Base-by-base conservation (phyloP, 495 filamentous ascomycete genomes). In the Collariella sp. region DNA sequence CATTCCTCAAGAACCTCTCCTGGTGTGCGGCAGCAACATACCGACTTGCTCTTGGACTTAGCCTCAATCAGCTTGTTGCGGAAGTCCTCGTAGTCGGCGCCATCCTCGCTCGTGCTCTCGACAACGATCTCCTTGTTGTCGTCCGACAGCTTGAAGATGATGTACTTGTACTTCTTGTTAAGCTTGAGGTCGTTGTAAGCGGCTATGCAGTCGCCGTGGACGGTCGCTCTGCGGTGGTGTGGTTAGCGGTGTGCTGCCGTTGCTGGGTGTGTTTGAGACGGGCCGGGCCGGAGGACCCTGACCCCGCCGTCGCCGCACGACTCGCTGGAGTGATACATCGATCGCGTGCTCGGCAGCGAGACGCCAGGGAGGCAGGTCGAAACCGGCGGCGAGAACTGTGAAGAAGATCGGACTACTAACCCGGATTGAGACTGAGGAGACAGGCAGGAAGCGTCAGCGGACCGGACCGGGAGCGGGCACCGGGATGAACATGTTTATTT, bases 81-180 rank as follows among this genome's bases (percentile, higher is more conserved):
- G 80, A 95, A 95, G 54, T 67, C 72, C 39, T 90, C 85, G 75
- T 86, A 91, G 63, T 83, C 77, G 19, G 67, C 67, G 60, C 50
- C 53, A 41, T 77, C 69, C 23, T 79, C 75, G 43, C 76, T 75
- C 52, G 83, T 82, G 56, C 81, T 78, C 60, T 94, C 87, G 62
- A 96, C 81, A 41, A 86, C 86, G 67, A 96, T 90, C 63, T 85
- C 70, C 72, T 87, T 93, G 83, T 87, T 87, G 80, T 96, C 82
- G 72, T 95, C 89, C 59, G 86, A 80, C 66, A 98, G 84, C 80
- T 95, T 95, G 86, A 83, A 97, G 83, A 98, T 87, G 76, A 98
- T 85, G 77, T 82, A 98, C 76, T 94, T 96, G 77, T 82, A 75
- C 72, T 84, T 83, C 70, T 90, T 89, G 75, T 77, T 82, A 62